phyloP scores from a whole-genome alignment of 2,329 filamentous ascomycete species.

The Aspergillus pseudonomiae region DNA sequence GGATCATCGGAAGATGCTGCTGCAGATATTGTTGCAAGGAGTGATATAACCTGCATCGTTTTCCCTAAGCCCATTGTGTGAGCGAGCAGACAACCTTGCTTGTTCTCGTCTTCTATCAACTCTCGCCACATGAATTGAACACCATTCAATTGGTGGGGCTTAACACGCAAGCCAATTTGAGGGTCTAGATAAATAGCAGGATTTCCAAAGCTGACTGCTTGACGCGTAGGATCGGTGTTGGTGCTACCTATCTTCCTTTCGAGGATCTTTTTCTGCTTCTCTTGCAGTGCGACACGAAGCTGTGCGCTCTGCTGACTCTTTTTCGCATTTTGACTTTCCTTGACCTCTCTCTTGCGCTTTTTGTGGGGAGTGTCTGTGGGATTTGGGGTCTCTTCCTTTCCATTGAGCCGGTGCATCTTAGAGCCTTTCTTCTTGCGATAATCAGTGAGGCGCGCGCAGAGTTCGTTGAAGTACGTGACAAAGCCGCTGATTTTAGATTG shows the following conservation, averaged over 20 bases:
- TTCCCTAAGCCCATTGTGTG: slow-evolving; percentile 94
- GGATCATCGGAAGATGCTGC: slow-evolving; percentile 63
- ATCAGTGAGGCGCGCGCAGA: slow-evolving; percentile 27
- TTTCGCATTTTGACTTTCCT: slow-evolving; percentile 54
- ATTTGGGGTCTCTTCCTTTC: not conserved
- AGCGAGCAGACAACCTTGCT: slow-evolving; percentile 78
- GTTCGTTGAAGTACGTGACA: slow-evolving; percentile 32
- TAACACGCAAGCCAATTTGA: slow-evolving; percentile 67
- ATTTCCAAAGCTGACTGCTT: slow-evolving; percentile 50
- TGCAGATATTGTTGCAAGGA: slow-evolving; percentile 75
- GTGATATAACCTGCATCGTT: slow-evolving; percentile 85
- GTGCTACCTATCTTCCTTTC: slow-evolving; percentile 34
- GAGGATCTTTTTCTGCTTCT: slow-evolving; percentile 49
- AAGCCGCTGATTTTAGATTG: slow-evolving; percentile 29
- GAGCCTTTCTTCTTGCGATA: slow-evolving; percentile 22
- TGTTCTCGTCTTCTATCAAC: slow-evolving; percentile 63
- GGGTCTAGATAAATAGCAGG: slow-evolving; percentile 59
- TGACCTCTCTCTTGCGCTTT: slow-evolving; percentile 51
- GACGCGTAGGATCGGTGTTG: slow-evolving; percentile 47
- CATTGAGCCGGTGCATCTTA: not conserved
- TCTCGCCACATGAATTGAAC: slow-evolving; percentile 90
- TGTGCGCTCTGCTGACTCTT: slow-evolving; percentile 60
- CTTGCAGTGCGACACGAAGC: slow-evolving; percentile 57
- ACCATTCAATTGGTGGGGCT: slow-evolving; percentile 78
- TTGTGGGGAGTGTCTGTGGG: slow-evolving; percentile 43